Percentiles rank a stretch among this genome's conserved stretches.
Conservation (phyloP, 768 basidiomycete species). For the Russula lepida region DNA sequence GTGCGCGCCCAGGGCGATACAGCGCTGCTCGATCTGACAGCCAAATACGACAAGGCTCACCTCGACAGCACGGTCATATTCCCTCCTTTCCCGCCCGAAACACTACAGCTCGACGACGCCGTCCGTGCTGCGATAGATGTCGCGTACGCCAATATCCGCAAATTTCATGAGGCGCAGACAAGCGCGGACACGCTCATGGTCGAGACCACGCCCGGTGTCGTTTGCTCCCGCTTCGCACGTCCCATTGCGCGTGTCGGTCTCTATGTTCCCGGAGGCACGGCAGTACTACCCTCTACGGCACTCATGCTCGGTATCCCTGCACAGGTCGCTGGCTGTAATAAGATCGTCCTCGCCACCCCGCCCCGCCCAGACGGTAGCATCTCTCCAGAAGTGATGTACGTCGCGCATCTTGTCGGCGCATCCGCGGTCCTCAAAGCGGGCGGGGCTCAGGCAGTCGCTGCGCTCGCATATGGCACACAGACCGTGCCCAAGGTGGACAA, state of each 20-base stretch:
- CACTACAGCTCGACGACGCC: conserved; percentile 48
- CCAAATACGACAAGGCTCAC: conserved; percentile 83
- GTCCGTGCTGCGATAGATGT: conserved; percentile 79
- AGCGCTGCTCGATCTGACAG: conserved; percentile 81
- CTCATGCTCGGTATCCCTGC: conserved; percentile 98
- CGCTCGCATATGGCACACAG: conserved; percentile 93
- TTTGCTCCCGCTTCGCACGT: conserved; percentile 89
- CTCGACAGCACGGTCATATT: conserved; percentile 61
- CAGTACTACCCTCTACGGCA: conserved; percentile 91
- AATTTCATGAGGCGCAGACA: conserved; percentile 88
- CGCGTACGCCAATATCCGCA: conserved; percentile 86
- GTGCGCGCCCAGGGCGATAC: conserved; percentile 79
- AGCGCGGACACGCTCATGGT: conserved; percentile 63
- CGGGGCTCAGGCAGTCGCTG: conserved; percentile 92
- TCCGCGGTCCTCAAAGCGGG: conserved; percentile 89
- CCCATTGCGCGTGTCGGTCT: conserved; percentile 94
- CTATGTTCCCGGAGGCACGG: conserved; percentile 96
- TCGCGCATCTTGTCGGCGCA: conserved; percentile 84
- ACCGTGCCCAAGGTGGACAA: conserved; percentile 98
- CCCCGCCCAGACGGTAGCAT: conserved; percentile 87
- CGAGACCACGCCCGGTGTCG: conserved; percentile 97
- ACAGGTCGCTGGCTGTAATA: conserved; percentile 89
- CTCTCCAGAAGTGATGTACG: conserved; percentile 96
- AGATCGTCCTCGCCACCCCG: conserved; percentile 93
- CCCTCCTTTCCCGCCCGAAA: conserved; percentile 68